These are phyloP conservation scores for Carex sylvatica DNA, from an alignment of 202 grass and related monocot genomes.

Conservation along the genomic window DNA sequence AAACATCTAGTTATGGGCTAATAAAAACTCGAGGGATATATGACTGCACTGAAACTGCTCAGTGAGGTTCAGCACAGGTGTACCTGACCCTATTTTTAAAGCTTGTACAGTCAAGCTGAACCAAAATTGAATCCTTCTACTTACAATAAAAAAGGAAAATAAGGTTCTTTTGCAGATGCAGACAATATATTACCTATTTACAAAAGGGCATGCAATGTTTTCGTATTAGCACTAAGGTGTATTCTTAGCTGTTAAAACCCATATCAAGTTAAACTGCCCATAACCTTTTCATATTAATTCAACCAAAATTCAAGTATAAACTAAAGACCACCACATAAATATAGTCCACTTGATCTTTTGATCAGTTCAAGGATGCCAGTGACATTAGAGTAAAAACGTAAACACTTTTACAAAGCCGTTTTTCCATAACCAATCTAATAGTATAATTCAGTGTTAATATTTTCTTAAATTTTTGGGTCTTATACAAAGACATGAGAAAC, in stretches of 20 bases:
- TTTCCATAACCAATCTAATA: neutral
- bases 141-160: neutral
- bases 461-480: neutral
- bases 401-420: neutral
- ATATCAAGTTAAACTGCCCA: neutral
- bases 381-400: neutral
- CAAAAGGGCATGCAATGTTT: neutral
- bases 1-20: neutral
- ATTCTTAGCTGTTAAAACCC: neutral
- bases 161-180: neutral
- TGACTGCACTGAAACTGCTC: neutral
- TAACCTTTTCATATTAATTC: neutral
- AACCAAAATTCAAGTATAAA: neutral
- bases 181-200: neutral
- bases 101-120: neutral
- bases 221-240: neutral
- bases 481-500: neutral
- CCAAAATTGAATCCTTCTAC: neutral
- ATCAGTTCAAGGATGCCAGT: neutral
- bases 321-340: neutral
- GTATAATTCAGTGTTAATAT: neutral
- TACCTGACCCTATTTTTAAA: neutral
- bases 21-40: neutral
- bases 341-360: neutral
- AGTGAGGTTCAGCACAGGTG: neutral